phyloP scores from a whole-genome alignment of 139 green algal species.

The Chlorella sp. region DNA sequence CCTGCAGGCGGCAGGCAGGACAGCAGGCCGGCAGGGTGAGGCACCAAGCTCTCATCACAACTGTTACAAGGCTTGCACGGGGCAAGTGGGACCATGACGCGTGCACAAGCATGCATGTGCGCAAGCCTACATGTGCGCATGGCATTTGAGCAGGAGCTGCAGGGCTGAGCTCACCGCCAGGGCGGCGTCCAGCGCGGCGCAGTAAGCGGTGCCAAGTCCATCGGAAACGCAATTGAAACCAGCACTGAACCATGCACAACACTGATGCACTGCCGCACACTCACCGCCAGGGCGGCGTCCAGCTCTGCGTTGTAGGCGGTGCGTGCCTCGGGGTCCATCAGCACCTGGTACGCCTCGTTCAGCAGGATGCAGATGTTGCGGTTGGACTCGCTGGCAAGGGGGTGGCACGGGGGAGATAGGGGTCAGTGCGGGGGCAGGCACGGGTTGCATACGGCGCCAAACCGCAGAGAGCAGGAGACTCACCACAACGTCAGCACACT shows the following conservation, averaged over 20 bases:
- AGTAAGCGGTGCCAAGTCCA: constrained; percentile 55
- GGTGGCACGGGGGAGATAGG: not conserved
- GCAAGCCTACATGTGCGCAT: not conserved
- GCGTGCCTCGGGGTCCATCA: constrained; percentile 57
- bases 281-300: constrained; percentile 46
- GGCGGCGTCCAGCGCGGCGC: constrained; percentile 64
- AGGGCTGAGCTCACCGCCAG: not conserved
- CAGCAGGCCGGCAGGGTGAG: not conserved
- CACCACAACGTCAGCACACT: not conserved
- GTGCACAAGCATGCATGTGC: too few relatives aligned
- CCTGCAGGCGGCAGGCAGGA: constrained; percentile 34
- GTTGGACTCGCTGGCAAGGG: constrained; percentile 39
- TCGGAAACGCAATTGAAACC: too few relatives aligned
- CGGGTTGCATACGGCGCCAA: too few relatives aligned
- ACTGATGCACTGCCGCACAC: too few relatives aligned
- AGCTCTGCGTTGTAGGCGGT: constrained; percentile 70
- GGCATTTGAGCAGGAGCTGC: not conserved
- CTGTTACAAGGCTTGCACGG: too few relatives aligned
- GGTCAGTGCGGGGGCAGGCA: not conserved
- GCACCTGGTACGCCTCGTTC: constrained; percentile 71
- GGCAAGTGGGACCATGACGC: too few relatives aligned
- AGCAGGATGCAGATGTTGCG: constrained; percentile 89
- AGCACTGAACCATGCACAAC: too few relatives aligned
- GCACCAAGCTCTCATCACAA: too few relatives aligned
- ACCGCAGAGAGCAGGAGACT: too few relatives aligned